Conservation (phyloP, 345 rosid species). For the Citropsis articulata region DNA sequence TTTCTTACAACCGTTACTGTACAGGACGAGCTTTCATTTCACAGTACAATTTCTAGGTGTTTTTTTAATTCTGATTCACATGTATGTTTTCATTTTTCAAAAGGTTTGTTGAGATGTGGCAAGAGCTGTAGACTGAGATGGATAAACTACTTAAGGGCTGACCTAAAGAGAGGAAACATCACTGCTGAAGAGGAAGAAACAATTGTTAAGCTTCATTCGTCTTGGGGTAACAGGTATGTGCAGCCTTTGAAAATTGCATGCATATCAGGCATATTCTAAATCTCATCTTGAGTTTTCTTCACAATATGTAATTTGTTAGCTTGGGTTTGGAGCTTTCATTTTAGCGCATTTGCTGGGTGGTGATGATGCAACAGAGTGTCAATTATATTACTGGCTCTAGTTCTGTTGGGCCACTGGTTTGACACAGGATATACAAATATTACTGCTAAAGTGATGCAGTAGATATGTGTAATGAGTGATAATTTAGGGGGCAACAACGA, state of each 20-base stretch:
- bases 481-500: too few relatives aligned
- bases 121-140: slow-evolving; percentile 96
- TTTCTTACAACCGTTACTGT: too few relatives aligned
- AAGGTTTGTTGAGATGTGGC: slow-evolving; percentile 83
- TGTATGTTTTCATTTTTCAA: not conserved
- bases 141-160: slow-evolving; percentile 81
- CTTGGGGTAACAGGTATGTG: slow-evolving; percentile 71
- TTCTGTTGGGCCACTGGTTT: too few relatives aligned
- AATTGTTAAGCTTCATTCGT: slow-evolving; percentile 65
- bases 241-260: not conserved
- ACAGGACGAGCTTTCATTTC: too few relatives aligned
- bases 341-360: not conserved
- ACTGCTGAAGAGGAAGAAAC: slow-evolving; percentile 67
- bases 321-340: not conserved
- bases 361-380: not conserved
- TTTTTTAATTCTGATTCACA: not conserved
- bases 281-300: not conserved
- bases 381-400: not conserved
- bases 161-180: slow-evolving; percentile 81
- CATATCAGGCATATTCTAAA: not conserved
- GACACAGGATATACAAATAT: too few relatives aligned
- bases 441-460: too few relatives aligned
- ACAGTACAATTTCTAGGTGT: too few relatives aligned
- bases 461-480: too few relatives aligned
- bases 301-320: not conserved